Percentiles rank a stretch among this genome's conserved stretches.
These are phyloP conservation scores for Peronospora farinosa DNA, from an alignment of 352 stramenopile species.

Conservation along the genomic window DNA sequence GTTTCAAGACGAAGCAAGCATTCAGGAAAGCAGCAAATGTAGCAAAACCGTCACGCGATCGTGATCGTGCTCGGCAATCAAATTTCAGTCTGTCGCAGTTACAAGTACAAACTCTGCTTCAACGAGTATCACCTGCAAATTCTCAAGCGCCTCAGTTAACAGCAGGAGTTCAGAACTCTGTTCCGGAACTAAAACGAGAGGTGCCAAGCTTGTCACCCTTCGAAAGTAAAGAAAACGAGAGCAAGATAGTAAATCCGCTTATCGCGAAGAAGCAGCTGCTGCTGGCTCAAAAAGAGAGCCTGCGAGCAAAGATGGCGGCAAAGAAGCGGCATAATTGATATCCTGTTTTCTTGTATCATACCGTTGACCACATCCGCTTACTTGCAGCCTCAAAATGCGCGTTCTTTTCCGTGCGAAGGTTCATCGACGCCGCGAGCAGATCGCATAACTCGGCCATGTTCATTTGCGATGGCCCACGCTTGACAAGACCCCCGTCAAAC, in stretches of 20 bases:
- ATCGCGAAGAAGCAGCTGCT: slow-evolving; percentile 53
- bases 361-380: slow-evolving; percentile 51
- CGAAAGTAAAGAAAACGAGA: neutral
- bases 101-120: slow-evolving; percentile 1
- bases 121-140: neutral
- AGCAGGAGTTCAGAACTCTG: neutral
- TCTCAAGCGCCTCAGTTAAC: neutral
- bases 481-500: slow-evolving; percentile 40
- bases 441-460: slow-evolving; percentile 38
- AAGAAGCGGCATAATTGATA: slow-evolving; percentile 11
- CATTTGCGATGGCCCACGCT: slow-evolving; percentile 33
- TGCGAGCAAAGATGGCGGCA: slow-evolving; percentile 58
- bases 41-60: slow-evolving; percentile 9
- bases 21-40: slow-evolving; percentile 33
- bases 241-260: slow-evolving; percentile 7
- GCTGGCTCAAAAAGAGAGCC: slow-evolving; percentile 56
- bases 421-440: slow-evolving; percentile 45
- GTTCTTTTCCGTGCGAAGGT: slow-evolving; percentile 48
- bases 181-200: neutral
- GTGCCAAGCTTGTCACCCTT: neutral
- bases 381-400: slow-evolving; percentile 33
- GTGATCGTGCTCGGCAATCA: neutral
- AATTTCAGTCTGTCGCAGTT: neutral
- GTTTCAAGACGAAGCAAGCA: slow-evolving; percentile 47
- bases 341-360: slow-evolving; percentile 19